Evolutionary conservation across 805 yeast species (phyloP), one percentile per base, ranked within the genome.

Genomic region (Metschnikowia cerradonensis): DNA sequence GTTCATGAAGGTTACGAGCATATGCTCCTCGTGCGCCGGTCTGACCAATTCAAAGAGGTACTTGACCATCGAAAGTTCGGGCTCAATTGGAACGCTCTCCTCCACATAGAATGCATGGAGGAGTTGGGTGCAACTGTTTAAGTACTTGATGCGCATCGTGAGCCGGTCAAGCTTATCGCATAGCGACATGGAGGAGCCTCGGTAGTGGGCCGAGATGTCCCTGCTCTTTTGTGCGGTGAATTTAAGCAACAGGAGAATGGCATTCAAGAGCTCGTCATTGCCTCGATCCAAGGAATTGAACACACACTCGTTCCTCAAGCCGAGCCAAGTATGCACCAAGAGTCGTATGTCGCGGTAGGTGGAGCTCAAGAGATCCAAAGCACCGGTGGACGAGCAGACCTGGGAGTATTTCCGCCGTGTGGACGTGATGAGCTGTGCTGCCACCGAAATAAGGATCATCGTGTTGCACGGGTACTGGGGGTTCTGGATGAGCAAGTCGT

Each of bases 221-320:
- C 26, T 13, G 26, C 53, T 44, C 40, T 55, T 53, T 15, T 23
- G 40, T 22, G 13, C 26, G 1, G 53, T 32, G 41, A 48, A 59
- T 4, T 26, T 40, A n/a, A 53, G 48, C 31, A 53, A 40, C 51
- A 41, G 44, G 10, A 39, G 32, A 4, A 55, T 32, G 8, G 61
- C 65, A 11, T 56, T 55, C 42, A 71, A 70, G 17, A 70, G 53
- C 26, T 59, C 63, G 2, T 55, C 56, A 50, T 71, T 71, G 17
- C 60, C 60, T 19, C 43, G 41, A 19, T 53, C 60, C 32, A 52
- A 42, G 17, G 56, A 48, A 37, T 57, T 52, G 49, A 54, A 57
- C 8, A 57, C 47, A 41, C 56, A 50, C n/a, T 36, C 34, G 7
- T 40, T 37, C 42, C 52, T 36, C 40, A 57, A 49, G 15, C 51